Percentiles rank a stretch among this genome's conserved stretches.
Conservation (phyloP, 768 basidiomycete genomes). For the Rhodotorula paludigena region DNA sequence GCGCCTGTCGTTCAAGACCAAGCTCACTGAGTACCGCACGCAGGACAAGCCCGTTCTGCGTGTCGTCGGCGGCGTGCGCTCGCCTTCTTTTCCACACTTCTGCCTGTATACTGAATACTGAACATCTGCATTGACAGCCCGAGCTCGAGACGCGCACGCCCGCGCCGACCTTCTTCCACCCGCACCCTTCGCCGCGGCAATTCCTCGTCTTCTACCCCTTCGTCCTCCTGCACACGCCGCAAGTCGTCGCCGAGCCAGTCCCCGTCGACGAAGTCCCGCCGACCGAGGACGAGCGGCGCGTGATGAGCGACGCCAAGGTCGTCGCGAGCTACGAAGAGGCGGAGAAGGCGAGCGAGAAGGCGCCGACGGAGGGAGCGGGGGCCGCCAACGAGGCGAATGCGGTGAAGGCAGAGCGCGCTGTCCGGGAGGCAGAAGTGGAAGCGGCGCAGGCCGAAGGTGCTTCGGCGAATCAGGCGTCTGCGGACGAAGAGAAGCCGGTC, state of each 20-base stretch:
- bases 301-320: constrained; percentile 1
- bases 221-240: constrained; percentile 7
- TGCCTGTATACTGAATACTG: no score
- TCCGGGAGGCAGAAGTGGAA: constrained; percentile 5
- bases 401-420: background rate
- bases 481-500: background rate
- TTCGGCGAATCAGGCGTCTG: background rate
- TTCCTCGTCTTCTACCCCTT: constrained; percentile 38
- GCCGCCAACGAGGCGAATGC: constrained; percentile 1
- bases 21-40: constrained; percentile 17
- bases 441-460: background rate
- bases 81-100: background rate
- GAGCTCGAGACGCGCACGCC: constrained; percentile 35
- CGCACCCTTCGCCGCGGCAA: constrained; percentile 5
- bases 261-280: background rate
- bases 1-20: constrained; percentile 22
- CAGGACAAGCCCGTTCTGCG: constrained; percentile 32
- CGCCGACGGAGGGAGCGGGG: background rate
- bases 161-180: constrained; percentile 12
- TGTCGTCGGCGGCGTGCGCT: constrained; percentile 31
- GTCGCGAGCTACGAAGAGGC: constrained; percentile 29
- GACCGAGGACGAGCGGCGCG: constrained; percentile 1
- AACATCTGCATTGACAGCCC: background rate
- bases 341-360: constrained; percentile 3
- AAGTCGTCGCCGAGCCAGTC: constrained; percentile 16